phyloP scores from a whole-genome alignment of 345 rosid species.

The Citrus australasica region DNA sequence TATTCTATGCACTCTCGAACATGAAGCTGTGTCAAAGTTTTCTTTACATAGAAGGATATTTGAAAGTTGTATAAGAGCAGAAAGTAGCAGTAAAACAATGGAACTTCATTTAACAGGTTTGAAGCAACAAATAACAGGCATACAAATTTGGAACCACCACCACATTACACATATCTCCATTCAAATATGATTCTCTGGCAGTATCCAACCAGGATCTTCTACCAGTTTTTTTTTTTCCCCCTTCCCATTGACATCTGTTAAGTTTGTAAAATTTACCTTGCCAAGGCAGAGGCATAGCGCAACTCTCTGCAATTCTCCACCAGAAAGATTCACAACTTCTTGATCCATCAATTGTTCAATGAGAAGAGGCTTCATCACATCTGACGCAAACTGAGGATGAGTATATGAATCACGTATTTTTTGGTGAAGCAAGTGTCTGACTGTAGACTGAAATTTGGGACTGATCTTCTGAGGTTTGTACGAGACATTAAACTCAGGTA shows the following conservation, averaged over 20 bases:
- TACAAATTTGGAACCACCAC: neutral
- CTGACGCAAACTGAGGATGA: constrained; percentile 97
- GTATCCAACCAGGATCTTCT: neutral
- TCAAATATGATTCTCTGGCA: neutral
- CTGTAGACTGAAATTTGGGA: constrained; percentile 71
- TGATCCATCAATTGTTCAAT: constrained; percentile 98
- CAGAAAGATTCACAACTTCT: constrained; percentile 91
- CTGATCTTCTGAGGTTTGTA: constrained; percentile 99
- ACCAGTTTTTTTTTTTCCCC: neutral
- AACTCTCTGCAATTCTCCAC: constrained; percentile 99
- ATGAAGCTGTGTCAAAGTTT: neutral
- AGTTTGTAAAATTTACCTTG: constrained; percentile 48
- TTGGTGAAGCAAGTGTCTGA: constrained; percentile 79
- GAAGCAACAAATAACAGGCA: neutral
- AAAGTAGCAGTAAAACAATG: neutral
- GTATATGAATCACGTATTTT: constrained; percentile 88
- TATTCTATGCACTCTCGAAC: neutral
- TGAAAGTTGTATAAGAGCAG: neutral
- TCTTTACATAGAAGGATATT: too few relatives aligned
- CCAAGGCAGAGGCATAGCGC: constrained; percentile 95
- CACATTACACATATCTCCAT: neutral
- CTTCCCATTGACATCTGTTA: neutral
- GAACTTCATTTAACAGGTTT: neutral
- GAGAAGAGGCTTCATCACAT: constrained; percentile 97
- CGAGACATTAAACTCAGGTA: constrained; percentile 94